Conservation (phyloP, 2,329 filamentous ascomycete species). For the Neonectria coccinea region DNA sequence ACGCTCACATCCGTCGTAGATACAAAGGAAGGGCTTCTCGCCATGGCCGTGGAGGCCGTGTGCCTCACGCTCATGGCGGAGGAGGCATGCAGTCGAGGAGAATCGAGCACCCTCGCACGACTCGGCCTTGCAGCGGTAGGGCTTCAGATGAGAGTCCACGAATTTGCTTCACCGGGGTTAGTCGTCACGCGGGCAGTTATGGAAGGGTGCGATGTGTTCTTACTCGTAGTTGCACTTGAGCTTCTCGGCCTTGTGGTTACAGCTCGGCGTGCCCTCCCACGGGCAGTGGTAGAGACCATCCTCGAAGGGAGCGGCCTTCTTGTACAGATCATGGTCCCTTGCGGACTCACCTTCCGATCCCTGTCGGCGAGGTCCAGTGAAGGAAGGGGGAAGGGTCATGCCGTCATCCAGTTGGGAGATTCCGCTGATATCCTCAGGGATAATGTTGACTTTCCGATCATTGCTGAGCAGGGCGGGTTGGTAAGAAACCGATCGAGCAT, state of each 20-base stretch:
- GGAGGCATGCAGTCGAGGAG: conserved; percentile 93
- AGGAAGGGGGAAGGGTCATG: conserved; percentile 51
- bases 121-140: conserved; percentile 91
- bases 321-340: conserved; percentile 77
- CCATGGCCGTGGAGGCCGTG: conserved; percentile 96
- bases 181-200: conserved; percentile 23
- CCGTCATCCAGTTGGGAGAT: conserved; percentile 48
- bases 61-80: conserved; percentile 94
- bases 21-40: conserved; percentile 91
- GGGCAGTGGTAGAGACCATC: conserved; percentile 96
- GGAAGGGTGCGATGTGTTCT: conserved; percentile 53
- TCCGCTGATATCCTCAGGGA: conserved; percentile 44
- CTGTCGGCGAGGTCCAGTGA: conserved; percentile 58
- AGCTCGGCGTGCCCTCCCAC: conserved; percentile 76
- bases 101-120: conserved; percentile 89
- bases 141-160: conserved; percentile 95
- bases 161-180: conserved; percentile 78
- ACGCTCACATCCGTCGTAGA: conserved; percentile 88
- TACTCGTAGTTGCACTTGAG: conserved; percentile 99
- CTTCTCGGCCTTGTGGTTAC: conserved; percentile 92
- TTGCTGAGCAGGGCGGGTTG: conserved; percentile 42
- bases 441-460: conserved; percentile 49
- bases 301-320: conserved; percentile 68
- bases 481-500: conserved; percentile 39
- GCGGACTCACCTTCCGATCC: conserved; percentile 68